Conservation (phyloP, 306 rosid species). For the Hippophae tibetana region DNA sequence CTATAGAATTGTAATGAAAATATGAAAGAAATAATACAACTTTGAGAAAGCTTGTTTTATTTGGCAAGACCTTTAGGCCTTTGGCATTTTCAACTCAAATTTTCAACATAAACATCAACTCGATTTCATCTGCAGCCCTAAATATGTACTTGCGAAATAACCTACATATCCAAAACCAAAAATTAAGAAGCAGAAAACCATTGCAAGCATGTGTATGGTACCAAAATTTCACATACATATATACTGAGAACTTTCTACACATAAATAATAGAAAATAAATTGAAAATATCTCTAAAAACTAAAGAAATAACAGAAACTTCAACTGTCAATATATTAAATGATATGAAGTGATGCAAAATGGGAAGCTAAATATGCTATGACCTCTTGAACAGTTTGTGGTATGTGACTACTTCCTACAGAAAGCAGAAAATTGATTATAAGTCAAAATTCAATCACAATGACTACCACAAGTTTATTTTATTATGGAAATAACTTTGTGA, state of each 20-base stretch:
- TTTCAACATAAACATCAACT: constrained; percentile 23
- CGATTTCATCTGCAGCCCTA: constrained; percentile 24
- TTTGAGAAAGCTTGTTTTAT: too few relatives aligned
- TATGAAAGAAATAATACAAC: too few relatives aligned
- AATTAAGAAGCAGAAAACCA: neutral
- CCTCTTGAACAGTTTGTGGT: constrained; percentile 41
- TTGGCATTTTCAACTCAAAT: too few relatives aligned
- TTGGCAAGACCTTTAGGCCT: too few relatives aligned
- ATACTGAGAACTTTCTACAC: neutral
- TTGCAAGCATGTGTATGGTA: neutral
- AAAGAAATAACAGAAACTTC: neutral
- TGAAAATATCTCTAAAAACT: neutral
- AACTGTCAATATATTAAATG: neutral
- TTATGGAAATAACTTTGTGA: neutral
- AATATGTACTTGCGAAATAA: constrained; percentile 18
- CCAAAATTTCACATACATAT: neutral
- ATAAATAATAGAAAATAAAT: too few relatives aligned
- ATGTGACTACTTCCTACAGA: constrained; percentile 32
- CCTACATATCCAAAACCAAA: constrained; percentile 4
- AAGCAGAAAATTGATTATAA: neutral
- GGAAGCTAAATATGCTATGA: constrained; percentile 46
- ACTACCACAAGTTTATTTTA: neutral
- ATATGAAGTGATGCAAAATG: constrained; percentile 17
- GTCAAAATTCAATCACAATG: constrained; percentile 5
- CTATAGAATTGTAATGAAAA: too few relatives aligned